Evolutionary conservation across 1,284 basidiomycete species (phyloP), one percentile per base, ranked within the genome.

Genomic region (Apiotrichum domesticum): DNA sequence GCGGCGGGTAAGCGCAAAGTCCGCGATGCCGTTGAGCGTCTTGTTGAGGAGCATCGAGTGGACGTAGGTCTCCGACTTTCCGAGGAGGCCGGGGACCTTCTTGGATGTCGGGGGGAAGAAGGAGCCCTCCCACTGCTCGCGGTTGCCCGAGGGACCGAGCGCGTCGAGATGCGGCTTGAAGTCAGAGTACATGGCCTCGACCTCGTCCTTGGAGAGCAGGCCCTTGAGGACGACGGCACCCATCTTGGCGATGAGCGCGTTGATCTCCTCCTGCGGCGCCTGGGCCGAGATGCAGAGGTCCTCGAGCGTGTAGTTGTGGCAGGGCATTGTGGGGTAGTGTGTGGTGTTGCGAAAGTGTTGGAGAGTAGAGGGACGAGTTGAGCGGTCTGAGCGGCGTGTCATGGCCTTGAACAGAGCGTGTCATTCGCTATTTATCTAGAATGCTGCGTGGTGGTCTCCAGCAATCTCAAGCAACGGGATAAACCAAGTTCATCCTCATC

Each of bases 191-290:
- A 60, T 60, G 21, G 32, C 10, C 32, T 46, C 55, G 14, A 60
- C 52, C 49, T 51, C 55, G 13, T 56, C 55, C 41, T 47, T 43
- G 35, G 52, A 52, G 29, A 60, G 52, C 6, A 60, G 52, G 7
- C 58, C 58, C 49, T 60, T 60, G 58, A 60, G 52, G 33, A 60
- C 58, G 34, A 60, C 41, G 6, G 58, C 58, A 35, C 58, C 58
- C 58, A 60, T 60, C 49, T 60, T 60, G 52, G 44, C 58, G 49
- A 60, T 60, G 13, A 60, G 58, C 8, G 58, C 58, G 55, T 60
- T 60, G 58, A 60, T 60, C 52, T 60, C 58, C 33, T 34, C 58
- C 58, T 60, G 58, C 2, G 58, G 58, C 34, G 58, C 58, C 47
- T 52, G 51, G 49, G 58, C 58, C 41, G 51, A 48, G 45, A 60